These are phyloP conservation scores for Coemansia pectinata DNA, from an alignment of 192 early-diverging fungal species.

Conservation along the genomic window DNA sequence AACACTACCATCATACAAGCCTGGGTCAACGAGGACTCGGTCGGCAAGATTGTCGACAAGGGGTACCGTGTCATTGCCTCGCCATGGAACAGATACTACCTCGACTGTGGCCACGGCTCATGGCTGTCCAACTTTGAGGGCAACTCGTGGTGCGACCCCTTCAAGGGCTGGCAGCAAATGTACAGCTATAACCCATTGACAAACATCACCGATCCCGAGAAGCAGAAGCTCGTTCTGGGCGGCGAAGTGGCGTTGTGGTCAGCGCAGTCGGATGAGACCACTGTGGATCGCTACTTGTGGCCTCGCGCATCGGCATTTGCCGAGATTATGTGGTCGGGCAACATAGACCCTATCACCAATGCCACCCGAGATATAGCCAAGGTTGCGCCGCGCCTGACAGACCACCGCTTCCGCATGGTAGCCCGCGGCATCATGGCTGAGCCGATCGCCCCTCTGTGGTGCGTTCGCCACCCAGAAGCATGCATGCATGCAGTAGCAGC, in stretches of 20 bases:
- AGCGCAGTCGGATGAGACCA: constrained; percentile 62
- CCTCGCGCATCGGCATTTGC: constrained; percentile 68
- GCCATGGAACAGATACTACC: constrained; percentile 64
- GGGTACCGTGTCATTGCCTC: constrained; percentile 66
- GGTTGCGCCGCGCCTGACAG: constrained; percentile 65
- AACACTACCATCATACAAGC: constrained; percentile 65
- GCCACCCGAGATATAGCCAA: constrained; percentile 58
- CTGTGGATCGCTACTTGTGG: constrained; percentile 66
- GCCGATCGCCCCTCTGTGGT: constrained; percentile 71
- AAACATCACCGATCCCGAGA: constrained; percentile 55
- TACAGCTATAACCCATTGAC: constrained; percentile 64
- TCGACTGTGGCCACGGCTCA: constrained; percentile 75
- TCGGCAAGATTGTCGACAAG: constrained; percentile 56
- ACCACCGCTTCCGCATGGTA: constrained; percentile 70
- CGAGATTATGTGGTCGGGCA: constrained; percentile 72
- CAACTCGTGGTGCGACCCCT: constrained; percentile 70
- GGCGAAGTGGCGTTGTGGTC: constrained; percentile 70
- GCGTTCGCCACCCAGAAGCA: constrained; percentile 57
- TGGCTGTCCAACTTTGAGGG: constrained; percentile 70
- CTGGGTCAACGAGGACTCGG: constrained; percentile 64
- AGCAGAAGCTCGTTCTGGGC: constrained; percentile 65
- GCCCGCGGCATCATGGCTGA: constrained; percentile 65
- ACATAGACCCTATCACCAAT: constrained; percentile 53
- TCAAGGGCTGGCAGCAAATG: constrained; percentile 71
- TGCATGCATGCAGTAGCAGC: constrained; percentile 26